Evolutionary conservation across 805 yeast genomes (phyloP).

Genomic region (Isabelozyma pseudorhagii): DNA sequence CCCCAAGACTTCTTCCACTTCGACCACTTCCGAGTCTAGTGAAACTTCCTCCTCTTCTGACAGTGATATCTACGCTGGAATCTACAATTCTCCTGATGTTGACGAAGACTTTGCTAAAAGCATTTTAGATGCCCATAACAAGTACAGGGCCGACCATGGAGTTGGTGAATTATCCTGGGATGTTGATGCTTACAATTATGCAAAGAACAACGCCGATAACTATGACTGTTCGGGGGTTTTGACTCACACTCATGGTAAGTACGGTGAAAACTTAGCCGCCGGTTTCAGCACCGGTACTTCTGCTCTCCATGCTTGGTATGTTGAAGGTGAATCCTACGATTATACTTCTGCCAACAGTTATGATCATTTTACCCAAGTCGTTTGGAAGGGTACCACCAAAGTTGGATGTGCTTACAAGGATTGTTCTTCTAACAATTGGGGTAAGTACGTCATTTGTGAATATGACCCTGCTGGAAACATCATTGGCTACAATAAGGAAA

Average conservation of each 20-base stretch:
- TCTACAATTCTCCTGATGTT: slow-evolving; percentile 15
- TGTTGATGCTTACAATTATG: slow-evolving; percentile 27
- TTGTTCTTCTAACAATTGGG: slow-evolving; percentile 29
- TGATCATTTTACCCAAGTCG: slow-evolving; percentile 30
- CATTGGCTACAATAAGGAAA: slow-evolving; percentile 22
- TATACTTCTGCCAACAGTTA: slow-evolving; percentile 22
- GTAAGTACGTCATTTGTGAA: slow-evolving; percentile 28
- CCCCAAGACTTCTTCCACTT: slow-evolving; percentile 4
- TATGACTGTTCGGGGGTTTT: slow-evolving; percentile 37
- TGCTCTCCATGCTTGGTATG: slow-evolving; percentile 35
- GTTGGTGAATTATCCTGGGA: slow-evolving; percentile 30
- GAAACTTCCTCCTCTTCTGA: slow-evolving; percentile 4
- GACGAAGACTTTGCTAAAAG: slow-evolving; percentile 26
- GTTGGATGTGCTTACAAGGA: slow-evolving; percentile 32
- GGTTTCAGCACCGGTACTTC: slow-evolving; percentile 26
- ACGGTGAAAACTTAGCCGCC: slow-evolving; percentile 37
- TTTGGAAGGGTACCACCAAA: slow-evolving; percentile 26
- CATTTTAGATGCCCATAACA: slow-evolving; percentile 32
- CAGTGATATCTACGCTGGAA: slow-evolving; percentile 9
- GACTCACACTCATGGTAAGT: slow-evolving; percentile 34
- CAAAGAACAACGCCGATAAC: slow-evolving; percentile 29
- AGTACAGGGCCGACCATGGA: slow-evolving; percentile 27
- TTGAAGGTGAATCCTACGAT: slow-evolving; percentile 25
- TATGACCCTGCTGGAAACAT: slow-evolving; percentile 36
- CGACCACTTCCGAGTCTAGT: background rate